Evolutionary conservation across 2,329 filamentous ascomycete genomes (phyloP), one percentile per base, ranked within the genome.

Genomic region (Verticillium tricorpus): DNA sequence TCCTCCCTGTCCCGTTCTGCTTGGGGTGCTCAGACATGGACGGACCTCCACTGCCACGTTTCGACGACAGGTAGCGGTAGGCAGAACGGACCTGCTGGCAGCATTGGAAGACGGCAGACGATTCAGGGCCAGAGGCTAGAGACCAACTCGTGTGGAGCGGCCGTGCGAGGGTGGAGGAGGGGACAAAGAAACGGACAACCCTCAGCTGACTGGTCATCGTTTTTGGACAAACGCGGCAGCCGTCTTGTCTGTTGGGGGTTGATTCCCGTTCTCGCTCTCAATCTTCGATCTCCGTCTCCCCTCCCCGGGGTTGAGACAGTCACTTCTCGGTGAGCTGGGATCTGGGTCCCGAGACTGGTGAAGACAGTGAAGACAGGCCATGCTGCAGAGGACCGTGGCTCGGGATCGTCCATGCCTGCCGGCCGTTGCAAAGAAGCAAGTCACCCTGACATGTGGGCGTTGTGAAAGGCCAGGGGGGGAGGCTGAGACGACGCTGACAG

Each of bases 41-140:
- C 55, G 19, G 55, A 35, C 55, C 55, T 35, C 55, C 55, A 57
- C 55, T 57, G 55, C 55, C 55, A 57, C 55, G 55, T 57, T 57
- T 57, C 55, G 55, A 57, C n/a, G 17, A 57, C 55, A 56, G 54
- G 54, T 34, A 56, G 17, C n/a, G 15, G 39, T 55, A 12, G 40
- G 40, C 17, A 25, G 19, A 28, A 55, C 28, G 50, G 50, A 55
- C 19, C 17, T 19, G 40, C 40, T 9, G 40, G 17, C 17, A 15
- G 19, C 28, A 15, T 15, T 50, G 54, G 25, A 19, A 19, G 12
- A 22, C 55, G 55, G n/a, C 55, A 22, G 32, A 57, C 31, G 31
- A 32, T 57, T 57, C 45, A 52, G 45, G 45, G 19, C n/a, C 45
- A 52, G 45, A 52, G 45, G 45, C 45, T 52, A 52, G 45, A 52